Base-by-base conservation (phyloP, 2,329 filamentous ascomycete genomes). In the Laburnicola sp. region DNA sequence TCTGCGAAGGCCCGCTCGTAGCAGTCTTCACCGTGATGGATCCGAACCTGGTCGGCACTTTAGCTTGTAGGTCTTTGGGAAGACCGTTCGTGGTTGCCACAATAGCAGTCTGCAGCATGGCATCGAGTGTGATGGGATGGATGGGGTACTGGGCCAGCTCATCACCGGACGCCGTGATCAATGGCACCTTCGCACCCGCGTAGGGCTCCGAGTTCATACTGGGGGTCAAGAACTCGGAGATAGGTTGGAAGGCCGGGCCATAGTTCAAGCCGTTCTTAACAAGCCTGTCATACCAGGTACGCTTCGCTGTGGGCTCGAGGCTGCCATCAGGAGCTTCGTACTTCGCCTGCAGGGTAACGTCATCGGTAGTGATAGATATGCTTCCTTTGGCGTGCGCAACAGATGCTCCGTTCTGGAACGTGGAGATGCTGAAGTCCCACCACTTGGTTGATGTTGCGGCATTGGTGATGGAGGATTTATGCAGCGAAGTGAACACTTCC, bases 81-180 rank as follows among this genome's bases (percentile, higher is more conserved):
- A 46, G 51, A 10, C 44, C 59, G 6, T 35, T 50, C 8, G 64
- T 45, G 2, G 41, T 56, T 3, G 60, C 54, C 22, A 64, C 44
- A 28, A 61, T 51, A 9, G 52, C 52, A 3, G 58, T 53, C 23
- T 63, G 63, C 1, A 66, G 21, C 28, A 57, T 50, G 6, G 58
- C 55, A 31, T 66, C 63, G 21, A 66, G 55, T 1, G 53, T 57
- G 39, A 55, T 46, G 16, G 64, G 64, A 45, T 66, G 63, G 9
- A 58, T 41, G 1, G 53, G 43, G 27, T 63, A 63, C n/a, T 25
- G 9, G 3, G 26, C 26, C n/a, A 37, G 28, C 6, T 53, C 51
- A 16, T 48, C 16, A 2, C 35, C 42, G 8, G 48, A 38, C 8
- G 54, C 51, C 22, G 49, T 41, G 28, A 50, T 51, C 6, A 57